Evolutionary conservation across 345 rosid genomes (phyloP).

Genomic region (Eucalyptus decipiens): DNA sequence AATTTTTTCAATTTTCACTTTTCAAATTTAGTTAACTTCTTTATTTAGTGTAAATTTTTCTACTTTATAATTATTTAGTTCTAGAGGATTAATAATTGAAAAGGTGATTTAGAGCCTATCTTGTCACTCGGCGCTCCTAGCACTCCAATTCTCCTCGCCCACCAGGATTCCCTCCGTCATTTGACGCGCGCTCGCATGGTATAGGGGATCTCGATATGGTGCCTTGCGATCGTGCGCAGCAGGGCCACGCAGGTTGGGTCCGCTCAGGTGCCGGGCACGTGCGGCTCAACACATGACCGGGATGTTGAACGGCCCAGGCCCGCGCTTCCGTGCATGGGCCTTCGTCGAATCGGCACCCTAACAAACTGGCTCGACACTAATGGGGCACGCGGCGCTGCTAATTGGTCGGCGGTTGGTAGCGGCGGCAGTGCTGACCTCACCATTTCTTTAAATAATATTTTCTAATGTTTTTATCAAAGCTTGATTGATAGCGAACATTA

Average conservation of each 20-base stretch:
- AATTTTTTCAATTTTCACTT: neutral
- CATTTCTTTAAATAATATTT: neutral
- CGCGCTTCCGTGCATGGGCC: neutral
- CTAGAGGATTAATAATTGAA: neutral
- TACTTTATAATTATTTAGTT: neutral
- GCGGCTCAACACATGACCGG: neutral
- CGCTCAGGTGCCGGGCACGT: neutral
- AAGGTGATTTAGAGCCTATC: neutral
- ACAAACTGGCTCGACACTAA: neutral
- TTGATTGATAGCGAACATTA: neutral
- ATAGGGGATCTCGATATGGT: neutral
- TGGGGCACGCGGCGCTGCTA: neutral
- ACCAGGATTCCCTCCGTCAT: neutral
- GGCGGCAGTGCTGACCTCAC: neutral
- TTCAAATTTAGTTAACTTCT: neutral
- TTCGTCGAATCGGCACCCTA: neutral
- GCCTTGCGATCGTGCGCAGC: neutral
- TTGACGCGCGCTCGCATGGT: neutral
- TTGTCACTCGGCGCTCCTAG: neutral
- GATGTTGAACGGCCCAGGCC: neutral
- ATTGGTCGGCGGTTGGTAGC: neutral
- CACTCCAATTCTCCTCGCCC: neutral
- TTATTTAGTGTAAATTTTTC: neutral
- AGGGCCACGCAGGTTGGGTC: neutral
- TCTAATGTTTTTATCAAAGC: neutral